phyloP scores from a whole-genome alignment of 768 basidiomycete genomes.

The Suillus bovinus region DNA sequence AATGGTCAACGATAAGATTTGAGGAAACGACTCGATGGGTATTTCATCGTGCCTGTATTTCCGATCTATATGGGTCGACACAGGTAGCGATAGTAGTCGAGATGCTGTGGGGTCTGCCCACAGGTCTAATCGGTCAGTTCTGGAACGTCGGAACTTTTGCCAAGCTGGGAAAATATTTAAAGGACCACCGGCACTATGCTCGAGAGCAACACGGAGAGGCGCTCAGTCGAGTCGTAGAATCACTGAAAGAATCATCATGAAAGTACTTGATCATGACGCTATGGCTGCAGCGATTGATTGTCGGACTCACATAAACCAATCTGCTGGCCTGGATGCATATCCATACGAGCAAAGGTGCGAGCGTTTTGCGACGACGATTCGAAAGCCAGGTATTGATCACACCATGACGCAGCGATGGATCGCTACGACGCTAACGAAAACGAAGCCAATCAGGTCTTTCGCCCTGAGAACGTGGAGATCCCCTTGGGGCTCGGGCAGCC shows the following conservation, averaged over 20 bases:
- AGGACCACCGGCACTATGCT: not conserved
- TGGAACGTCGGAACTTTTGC: not conserved
- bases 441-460: constrained; percentile 1
- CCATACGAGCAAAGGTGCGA: not conserved
- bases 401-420: constrained; percentile 2
- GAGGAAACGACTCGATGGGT: not conserved
- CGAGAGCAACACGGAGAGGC: not conserved
- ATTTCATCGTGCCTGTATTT: not conserved
- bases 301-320: not conserved
- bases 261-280: not conserved
- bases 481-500: not conserved
- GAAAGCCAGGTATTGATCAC: not conserved
- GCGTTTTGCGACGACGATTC: not conserved
- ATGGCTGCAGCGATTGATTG: not conserved
- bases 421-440: not conserved
- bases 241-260: not conserved
- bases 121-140: not conserved
- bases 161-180: not conserved
- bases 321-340: not conserved
- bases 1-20: constrained; percentile 1
- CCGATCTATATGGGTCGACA: not conserved
- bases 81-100: no score
- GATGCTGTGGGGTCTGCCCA: not conserved
- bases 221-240: not conserved
- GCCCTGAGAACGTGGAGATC: constrained; percentile 2